phyloP scores from a whole-genome alignment of 495 filamentous ascomycete species.

The Hypoxylon trugodes region DNA sequence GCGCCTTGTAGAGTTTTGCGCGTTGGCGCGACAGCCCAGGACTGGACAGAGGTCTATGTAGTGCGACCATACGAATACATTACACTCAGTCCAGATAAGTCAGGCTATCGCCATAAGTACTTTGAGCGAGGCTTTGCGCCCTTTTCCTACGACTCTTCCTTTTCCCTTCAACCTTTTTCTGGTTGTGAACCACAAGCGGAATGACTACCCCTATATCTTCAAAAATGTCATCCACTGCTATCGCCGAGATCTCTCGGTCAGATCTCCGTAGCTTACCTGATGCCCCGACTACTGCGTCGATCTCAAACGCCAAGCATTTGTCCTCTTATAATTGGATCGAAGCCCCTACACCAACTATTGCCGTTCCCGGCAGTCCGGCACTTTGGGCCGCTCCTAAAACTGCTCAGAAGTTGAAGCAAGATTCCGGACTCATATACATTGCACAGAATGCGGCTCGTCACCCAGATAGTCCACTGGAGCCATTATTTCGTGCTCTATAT shows the following conservation, averaged over 20 bases:
- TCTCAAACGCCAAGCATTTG: slow-evolving; percentile 52
- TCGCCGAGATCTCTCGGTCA: slow-evolving; percentile 21
- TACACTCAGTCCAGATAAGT: too few relatives aligned
- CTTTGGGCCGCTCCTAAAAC: slow-evolving; percentile 48
- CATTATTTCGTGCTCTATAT: slow-evolving; percentile 59
- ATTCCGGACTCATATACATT: slow-evolving; percentile 52
- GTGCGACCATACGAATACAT: too few relatives aligned
- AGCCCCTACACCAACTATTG: slow-evolving; percentile 48
- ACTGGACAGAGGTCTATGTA: too few relatives aligned
- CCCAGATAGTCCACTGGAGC: slow-evolving; percentile 57
- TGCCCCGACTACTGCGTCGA: slow-evolving; percentile 35
- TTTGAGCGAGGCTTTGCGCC: too few relatives aligned
- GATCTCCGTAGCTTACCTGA: slow-evolving; percentile 33
- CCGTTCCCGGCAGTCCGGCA: slow-evolving; percentile 51
- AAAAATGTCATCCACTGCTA: too few relatives aligned
- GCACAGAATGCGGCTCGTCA: slow-evolving; percentile 55
- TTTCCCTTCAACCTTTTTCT: too few relatives aligned
- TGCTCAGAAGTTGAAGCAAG: slow-evolving; percentile 42
- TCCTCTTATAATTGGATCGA: slow-evolving; percentile 63
- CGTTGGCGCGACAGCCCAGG: too few relatives aligned
- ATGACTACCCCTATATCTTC: too few relatives aligned
- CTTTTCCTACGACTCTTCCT: too few relatives aligned
- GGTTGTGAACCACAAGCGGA: too few relatives aligned
- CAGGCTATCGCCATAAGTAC: too few relatives aligned
- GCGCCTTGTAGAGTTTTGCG: too few relatives aligned